Evolutionary conservation across 371 early-diverging fungal species (phyloP), one percentile per base, ranked within the genome.

Genomic region (Mucor piriformis): DNA sequence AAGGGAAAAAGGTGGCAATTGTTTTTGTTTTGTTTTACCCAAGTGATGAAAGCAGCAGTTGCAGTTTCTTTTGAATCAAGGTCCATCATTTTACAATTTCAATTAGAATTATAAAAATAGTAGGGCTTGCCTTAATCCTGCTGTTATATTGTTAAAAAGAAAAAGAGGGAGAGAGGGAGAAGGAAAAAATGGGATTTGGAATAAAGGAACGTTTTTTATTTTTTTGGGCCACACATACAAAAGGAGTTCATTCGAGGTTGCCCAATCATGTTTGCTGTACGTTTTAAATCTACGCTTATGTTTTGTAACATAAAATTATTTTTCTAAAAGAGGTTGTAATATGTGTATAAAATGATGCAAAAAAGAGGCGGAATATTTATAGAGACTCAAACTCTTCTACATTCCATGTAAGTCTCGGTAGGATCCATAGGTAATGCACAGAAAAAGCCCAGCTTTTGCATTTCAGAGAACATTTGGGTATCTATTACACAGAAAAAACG

Each of bases 391-490:
- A 81, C 70, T 54, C 73, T 66, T 52, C 64, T 59, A 49, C 83
- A 83, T 32, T 80, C 81, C 73, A 83, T 77, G 57, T 79, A 70
- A n/a, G 78, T 81, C 55, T 76, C 61, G n/a, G 63, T 77, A 16
- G 83, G 83, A 47, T 83, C 83, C 74, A 76, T 79, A 21, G 81
- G 81, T 50, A 83, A 64, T 35, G 79, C 73, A 66, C 83, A 83
- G 59, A 81, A 83, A 55, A 81, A 83, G 54, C 79, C 83, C 47
- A 83, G 69, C 53, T 81, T 76, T 69, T 83, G 83, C 81, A 83
- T 83, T 72, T 79, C 67, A 23, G 71, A 63, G 56, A 83, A 83
- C 83, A 83, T 83, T 64, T 77, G 64, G 29, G 74, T 67, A 63
- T 72, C 81, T 81, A 64, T 55, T 21, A 46, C 12, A 46, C n/a